These are phyloP conservation scores for Turnera subulata DNA, from an alignment of 345 rosid species.

Conservation along the genomic window DNA sequence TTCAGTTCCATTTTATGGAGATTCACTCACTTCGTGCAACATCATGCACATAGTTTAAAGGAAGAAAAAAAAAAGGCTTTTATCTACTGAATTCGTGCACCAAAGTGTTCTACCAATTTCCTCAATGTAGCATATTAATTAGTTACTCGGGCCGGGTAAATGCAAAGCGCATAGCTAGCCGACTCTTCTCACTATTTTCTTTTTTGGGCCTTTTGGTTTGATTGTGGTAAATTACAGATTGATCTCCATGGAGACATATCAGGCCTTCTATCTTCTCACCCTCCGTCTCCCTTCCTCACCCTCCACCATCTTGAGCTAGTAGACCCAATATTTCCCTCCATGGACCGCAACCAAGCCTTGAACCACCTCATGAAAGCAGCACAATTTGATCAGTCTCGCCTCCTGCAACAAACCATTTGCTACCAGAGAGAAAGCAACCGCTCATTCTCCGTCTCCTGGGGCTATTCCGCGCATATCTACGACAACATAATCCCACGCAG, in stretches of 20 bases:
- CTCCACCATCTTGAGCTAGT: slow-evolving; percentile 63
- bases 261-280: slow-evolving; percentile 67
- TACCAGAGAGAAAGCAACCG: slow-evolving; percentile 46
- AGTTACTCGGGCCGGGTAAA: too few species aligned
- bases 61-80: too few species aligned
- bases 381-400: slow-evolving; percentile 42
- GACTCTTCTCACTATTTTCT: too few species aligned
- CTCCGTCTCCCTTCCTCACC: slow-evolving; percentile 44
- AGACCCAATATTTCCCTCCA: slow-evolving; percentile 57
- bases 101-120: too few species aligned
- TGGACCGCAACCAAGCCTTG: slow-evolving; percentile 39
- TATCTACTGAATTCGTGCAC: too few species aligned
- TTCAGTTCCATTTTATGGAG: too few species aligned
- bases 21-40: too few species aligned
- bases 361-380: slow-evolving; percentile 62
- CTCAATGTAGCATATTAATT: too few species aligned
- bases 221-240: slow-evolving; percentile 30
- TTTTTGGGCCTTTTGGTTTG: background rate
- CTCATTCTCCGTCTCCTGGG: slow-evolving; percentile 71
- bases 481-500: slow-evolving; percentile 53
- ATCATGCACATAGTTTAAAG: too few species aligned
- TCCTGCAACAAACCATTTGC: slow-evolving; percentile 66
- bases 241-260: slow-evolving; percentile 61
- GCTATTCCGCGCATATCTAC: slow-evolving; percentile 60
- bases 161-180: too few species aligned